Base-by-base conservation (phyloP, 805 yeast species). In the Komagataella phaffii region DNA sequence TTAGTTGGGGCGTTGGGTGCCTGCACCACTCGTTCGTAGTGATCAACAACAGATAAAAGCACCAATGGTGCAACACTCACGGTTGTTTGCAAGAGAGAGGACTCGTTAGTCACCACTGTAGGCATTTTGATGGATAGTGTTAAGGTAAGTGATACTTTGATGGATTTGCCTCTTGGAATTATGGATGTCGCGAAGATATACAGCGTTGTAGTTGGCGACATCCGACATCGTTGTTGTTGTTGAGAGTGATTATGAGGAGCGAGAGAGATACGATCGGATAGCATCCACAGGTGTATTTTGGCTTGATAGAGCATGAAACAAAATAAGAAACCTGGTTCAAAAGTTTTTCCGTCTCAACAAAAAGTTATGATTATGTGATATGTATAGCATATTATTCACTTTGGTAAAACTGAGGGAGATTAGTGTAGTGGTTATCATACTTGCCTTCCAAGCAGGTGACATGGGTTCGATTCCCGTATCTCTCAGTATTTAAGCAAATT, bases 51-150 rank as follows among this genome's bases (percentile, higher is more conserved):
- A 0, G 97, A 89, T 47, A 93, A 76, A 24, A 93, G 77, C 47
- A 93, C 99, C 63, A 93, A 72, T 18, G 99, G 99, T 2, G 99
- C 96, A 46, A 93, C 96, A 1, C 95, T 76, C 19, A 91, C 97
- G 3, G 83, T 75, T 53, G 79, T 81, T 49, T 57, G 59, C 51
- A 70, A 66, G 58, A 73, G 63, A 36, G 65, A 52, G n/a, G 67
- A 57, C 56, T 72, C 77, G 56, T 60, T 70, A 14, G 69, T 58
- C 46, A 59, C 54, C 3, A 65, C 55, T 12, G 65, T 57, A 61
- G 67, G 54, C 58, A 56, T 55, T 17, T 47, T 18, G 12, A 24
- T 6, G 47, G 47, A 24, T 45, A 17, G 7, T 14, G 7, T 14
- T 44, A 21, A 10, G 6, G 47, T 12, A 7, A 8, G 4, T 44